Percentiles rank a stretch among this genome's conserved stretches.
Evolutionary conservation across 202 grass and related monocot species (phyloP).

Genomic region (Dendrocalamus latiflorus): DNA sequence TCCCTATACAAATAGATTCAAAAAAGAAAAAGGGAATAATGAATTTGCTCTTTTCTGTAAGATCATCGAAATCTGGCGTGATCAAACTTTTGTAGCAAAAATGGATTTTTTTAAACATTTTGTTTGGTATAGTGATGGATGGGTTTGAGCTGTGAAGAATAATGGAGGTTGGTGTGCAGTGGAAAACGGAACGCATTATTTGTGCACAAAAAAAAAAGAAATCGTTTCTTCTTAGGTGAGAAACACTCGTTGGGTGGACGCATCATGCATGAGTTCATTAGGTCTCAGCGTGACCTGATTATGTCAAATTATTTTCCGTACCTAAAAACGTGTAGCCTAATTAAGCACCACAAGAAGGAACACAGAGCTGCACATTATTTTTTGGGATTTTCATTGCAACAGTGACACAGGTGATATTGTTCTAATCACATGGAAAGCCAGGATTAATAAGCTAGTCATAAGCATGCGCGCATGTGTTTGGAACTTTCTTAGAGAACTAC

Average conservation of each 20-base stretch:
- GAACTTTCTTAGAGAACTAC: too few species aligned
- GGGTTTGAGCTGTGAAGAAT: background rate
- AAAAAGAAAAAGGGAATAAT: background rate
- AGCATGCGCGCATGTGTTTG: too few species aligned
- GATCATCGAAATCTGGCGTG: too few species aligned
- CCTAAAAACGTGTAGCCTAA: background rate
- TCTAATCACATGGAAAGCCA: too few species aligned
- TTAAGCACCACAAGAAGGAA: too few species aligned
- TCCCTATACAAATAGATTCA: too few species aligned
- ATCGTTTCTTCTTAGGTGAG: background rate
- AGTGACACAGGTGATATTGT: too few species aligned
- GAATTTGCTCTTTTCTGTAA: background rate
- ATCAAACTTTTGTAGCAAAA: background rate
- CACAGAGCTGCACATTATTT: too few species aligned
- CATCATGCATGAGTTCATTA: too few species aligned
- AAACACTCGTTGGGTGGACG: too few species aligned
- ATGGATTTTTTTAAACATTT: background rate
- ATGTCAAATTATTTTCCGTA: background rate
- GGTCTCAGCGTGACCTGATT: background rate
- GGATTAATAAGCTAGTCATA: too few species aligned
- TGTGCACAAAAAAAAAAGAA: background rate
- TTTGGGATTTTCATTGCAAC: too few species aligned
- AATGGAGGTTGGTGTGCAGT: background rate
- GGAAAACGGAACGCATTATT: background rate
- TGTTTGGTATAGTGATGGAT: background rate